Conservation (phyloP, 805 yeast species). For the Maudiozyma turicensis region DNA sequence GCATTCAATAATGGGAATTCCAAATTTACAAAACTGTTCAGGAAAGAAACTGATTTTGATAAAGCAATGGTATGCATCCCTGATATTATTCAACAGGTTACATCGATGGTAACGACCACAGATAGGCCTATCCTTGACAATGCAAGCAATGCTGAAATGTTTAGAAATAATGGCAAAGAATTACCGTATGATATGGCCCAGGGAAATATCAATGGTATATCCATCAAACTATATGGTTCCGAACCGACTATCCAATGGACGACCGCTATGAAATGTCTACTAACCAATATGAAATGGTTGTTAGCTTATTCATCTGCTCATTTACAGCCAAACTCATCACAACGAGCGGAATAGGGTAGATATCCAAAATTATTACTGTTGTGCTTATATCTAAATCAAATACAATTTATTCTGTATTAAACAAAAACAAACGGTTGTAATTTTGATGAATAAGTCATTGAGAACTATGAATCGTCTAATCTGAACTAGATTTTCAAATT, state of each 20-base stretch:
- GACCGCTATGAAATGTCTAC: constrained; percentile 69
- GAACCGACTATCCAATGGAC: constrained; percentile 78
- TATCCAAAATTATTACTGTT: too few relatives aligned
- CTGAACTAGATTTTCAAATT: too few relatives aligned
- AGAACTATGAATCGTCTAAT: too few relatives aligned
- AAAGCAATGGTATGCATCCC: constrained; percentile 71
- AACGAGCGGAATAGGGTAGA: too few relatives aligned
- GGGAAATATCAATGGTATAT: constrained; percentile 68
- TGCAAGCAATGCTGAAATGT: neutral
- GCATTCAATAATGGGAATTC: constrained; percentile 63
- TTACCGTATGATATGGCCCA: constrained; percentile 65
- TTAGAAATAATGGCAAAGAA: constrained; percentile 26
- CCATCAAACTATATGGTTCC: constrained; percentile 58
- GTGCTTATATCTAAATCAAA: too few relatives aligned
- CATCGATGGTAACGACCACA: constrained; percentile 16
- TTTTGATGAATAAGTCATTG: too few relatives aligned
- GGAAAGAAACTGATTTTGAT: constrained; percentile 66
- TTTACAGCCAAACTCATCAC: neutral
- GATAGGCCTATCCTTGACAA: too few relatives aligned
- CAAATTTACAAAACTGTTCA: constrained; percentile 55
- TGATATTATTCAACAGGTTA: constrained; percentile 26
- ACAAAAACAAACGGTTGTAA: too few relatives aligned
- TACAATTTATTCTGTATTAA: too few relatives aligned
- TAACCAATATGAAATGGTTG: constrained; percentile 79
- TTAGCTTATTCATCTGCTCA: constrained; percentile 58